Evolutionary conservation across 1,284 basidiomycete species (phyloP).

Genomic region (Austroboletus niveus): DNA sequence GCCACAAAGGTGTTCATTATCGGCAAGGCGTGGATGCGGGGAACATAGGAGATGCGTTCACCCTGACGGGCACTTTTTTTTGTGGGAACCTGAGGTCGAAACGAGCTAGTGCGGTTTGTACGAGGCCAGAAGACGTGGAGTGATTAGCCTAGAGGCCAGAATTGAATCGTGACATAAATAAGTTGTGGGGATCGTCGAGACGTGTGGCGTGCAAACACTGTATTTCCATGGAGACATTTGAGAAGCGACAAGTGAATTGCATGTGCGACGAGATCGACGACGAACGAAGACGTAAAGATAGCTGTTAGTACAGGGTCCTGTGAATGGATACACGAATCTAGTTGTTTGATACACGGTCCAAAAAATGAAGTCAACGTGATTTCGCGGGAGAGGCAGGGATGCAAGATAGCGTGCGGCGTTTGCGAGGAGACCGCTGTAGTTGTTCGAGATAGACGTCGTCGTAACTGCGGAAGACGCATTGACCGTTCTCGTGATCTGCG

Average conservation of each 20-base stretch:
- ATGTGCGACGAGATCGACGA: conserved; percentile 4
- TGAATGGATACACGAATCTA: background rate
- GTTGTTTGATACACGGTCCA: conserved; percentile 5
- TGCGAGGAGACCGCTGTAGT: conserved; percentile 40
- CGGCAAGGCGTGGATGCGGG: background rate
- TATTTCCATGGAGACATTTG: background rate
- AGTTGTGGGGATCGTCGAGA: background rate
- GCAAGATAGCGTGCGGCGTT: conserved; percentile 20
- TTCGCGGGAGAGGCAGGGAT: conserved; percentile 22
- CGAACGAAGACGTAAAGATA: conserved; percentile 4
- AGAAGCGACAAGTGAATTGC: background rate
- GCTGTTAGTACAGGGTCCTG: conserved; percentile 16
- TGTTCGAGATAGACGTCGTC: conserved; percentile 55
- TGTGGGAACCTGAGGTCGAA: background rate
- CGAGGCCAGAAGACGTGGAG: background rate
- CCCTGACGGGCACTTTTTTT: background rate
- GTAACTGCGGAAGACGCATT: conserved; percentile 57
- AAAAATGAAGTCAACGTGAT: conserved; percentile 14
- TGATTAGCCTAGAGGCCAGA: conserved; percentile 9
- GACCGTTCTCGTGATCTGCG: conserved; percentile 44
- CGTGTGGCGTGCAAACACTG: conserved; percentile 8
- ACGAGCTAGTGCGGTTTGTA: background rate
- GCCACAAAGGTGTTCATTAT: conserved; percentile 7
- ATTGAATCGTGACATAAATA: background rate
- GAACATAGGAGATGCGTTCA: background rate